phyloP scores from a whole-genome alignment of 2,329 filamentous ascomycete genomes.

The Plectosphaerella sp. region DNA sequence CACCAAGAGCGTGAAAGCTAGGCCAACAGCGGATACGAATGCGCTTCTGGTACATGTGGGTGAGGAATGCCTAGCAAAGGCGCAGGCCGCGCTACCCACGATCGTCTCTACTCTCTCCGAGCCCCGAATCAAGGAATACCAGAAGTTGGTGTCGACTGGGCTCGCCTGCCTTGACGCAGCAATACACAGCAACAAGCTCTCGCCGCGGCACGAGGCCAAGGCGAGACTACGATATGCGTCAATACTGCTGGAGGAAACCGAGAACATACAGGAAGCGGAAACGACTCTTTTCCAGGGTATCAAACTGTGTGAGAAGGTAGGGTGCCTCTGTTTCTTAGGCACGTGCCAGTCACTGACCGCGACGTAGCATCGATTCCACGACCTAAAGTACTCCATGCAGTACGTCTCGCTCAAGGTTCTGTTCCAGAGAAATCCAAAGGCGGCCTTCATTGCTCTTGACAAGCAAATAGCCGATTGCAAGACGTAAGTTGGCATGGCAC shows the following conservation, averaged over 20 bases:
- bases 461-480: slow-evolving; percentile 64
- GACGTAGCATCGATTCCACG: slow-evolving; percentile 48
- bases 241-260: slow-evolving; percentile 69
- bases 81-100: slow-evolving; percentile 48
- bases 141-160: slow-evolving; percentile 67
- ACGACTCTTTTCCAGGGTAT: slow-evolving; percentile 68
- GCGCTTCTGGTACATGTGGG: slow-evolving; percentile 65
- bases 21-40: slow-evolving; percentile 40
- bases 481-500: slow-evolving; percentile 41
- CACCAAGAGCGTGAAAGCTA: slow-evolving; percentile 24
- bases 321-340: slow-evolving; percentile 2
- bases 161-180: slow-evolving; percentile 69
- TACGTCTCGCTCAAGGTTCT: slow-evolving; percentile 67
- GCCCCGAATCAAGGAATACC: slow-evolving; percentile 58
- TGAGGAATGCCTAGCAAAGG: slow-evolving; percentile 70
- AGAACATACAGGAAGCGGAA: slow-evolving; percentile 70
- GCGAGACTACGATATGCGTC: slow-evolving; percentile 68
- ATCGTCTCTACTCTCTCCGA: slow-evolving; percentile 46
- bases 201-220: slow-evolving; percentile 64
- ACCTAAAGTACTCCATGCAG: slow-evolving; percentile 74
- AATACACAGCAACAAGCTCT: slow-evolving; percentile 55
- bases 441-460: slow-evolving; percentile 68
- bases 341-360: slow-evolving; percentile 8
- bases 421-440: slow-evolving; percentile 67
- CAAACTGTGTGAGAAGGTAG: slow-evolving; percentile 61